Percentiles rank a stretch among this genome's conserved stretches.
Conservation (phyloP, 2,329 filamentous ascomycete genomes). For the Colletotrichum tanaceti region DNA sequence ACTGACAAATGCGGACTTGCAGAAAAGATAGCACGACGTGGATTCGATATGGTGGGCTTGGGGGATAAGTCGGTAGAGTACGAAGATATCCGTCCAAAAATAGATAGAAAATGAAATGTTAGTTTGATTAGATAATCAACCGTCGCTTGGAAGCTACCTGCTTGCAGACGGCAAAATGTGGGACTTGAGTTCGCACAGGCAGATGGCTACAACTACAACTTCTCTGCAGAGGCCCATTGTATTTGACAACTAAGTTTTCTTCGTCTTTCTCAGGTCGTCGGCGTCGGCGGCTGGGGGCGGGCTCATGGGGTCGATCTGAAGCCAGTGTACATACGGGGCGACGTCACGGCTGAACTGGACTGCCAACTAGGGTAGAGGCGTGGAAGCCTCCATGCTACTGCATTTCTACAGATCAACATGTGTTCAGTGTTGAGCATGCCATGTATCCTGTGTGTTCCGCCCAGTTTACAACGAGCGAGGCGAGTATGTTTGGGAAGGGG, state of each 20-base stretch:
- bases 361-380: background rate
- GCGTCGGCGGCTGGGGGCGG: background rate
- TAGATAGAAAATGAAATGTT: slow-evolving; percentile 12
- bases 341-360: background rate
- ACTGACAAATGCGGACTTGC: slow-evolving; percentile 36
- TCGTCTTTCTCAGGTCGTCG: background rate
- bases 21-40: background rate
- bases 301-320: background rate
- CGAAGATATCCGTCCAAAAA: no score
- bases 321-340: background rate
- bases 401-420: no score
- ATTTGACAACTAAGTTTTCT: no score
- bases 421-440: no score
- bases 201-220: no score
- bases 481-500: background rate
- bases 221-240: no score
- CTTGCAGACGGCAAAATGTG: no score
- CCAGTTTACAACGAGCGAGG: background rate
- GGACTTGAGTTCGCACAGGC: no score
- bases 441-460: no score
- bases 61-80: background rate
- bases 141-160: no score
- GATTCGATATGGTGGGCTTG: slow-evolving; percentile 16
- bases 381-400: no score
- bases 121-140: slow-evolving; percentile 3